phyloP scores from a whole-genome alignment of 495 filamentous ascomycete genomes.

The Trichoderma gamsii region DNA sequence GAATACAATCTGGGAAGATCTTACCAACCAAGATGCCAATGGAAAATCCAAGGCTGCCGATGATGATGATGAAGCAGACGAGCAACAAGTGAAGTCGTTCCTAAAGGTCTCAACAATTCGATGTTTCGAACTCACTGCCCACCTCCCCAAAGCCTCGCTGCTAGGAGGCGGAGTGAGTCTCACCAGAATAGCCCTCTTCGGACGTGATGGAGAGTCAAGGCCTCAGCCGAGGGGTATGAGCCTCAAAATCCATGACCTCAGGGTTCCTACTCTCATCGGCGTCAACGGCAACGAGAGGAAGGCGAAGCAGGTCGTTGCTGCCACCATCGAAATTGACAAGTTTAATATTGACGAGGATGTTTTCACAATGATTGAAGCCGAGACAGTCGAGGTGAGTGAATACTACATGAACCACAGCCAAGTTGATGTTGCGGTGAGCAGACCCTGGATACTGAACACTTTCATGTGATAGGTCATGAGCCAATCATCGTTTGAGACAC shows the following conservation, averaged over 20 bases:
- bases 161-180: slow-evolving; percentile 43
- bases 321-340: slow-evolving; percentile 48
- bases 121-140: slow-evolving; percentile 34
- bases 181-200: slow-evolving; percentile 32
- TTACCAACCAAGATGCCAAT: background rate
- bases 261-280: slow-evolving; percentile 54
- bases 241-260: slow-evolving; percentile 37
- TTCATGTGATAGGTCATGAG: slow-evolving; percentile 41
- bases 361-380: slow-evolving; percentile 41
- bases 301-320: slow-evolving; percentile 53
- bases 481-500: slow-evolving; percentile 54
- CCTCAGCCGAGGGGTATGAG: slow-evolving; percentile 17
- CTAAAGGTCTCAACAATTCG: slow-evolving; percentile 26
- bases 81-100: slow-evolving; percentile 20
- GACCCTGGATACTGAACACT: slow-evolving; percentile 1
- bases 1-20: background rate
- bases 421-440: background rate
- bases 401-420: background rate
- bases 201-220: slow-evolving; percentile 7
- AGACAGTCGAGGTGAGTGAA: slow-evolving; percentile 45
- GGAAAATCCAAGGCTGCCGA: background rate
- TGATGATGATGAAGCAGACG: background rate
- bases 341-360: slow-evolving; percentile 32
- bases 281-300: slow-evolving; percentile 54
- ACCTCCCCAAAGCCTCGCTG: slow-evolving; percentile 48